Evolutionary conservation across 345 rosid genomes (phyloP).

Genomic region (Pugionium dolabratum): DNA sequence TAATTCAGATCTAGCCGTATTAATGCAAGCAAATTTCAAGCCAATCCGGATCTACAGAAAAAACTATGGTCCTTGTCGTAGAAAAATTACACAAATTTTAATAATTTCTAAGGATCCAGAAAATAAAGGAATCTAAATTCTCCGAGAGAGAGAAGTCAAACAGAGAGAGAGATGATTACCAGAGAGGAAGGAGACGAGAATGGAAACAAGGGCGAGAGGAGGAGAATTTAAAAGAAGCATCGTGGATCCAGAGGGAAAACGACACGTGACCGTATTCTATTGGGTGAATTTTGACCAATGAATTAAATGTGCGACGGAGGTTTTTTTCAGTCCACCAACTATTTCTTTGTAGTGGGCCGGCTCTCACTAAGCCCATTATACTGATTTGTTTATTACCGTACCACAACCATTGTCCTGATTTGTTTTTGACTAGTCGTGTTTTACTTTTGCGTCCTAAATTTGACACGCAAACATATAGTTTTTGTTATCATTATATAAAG

Average conservation of each 20-base stretch:
- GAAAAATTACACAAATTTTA: background rate
- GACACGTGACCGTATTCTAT: conserved; percentile 30
- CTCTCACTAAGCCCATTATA: conserved; percentile 20
- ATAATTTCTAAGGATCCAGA: background rate
- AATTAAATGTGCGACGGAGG: conserved; percentile 38
- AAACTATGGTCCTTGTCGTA: background rate
- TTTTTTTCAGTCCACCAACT: conserved; percentile 15
- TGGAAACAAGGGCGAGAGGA: background rate
- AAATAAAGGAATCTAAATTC: background rate
- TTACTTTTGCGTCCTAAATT: too few relatives aligned
- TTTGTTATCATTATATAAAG: too few relatives aligned
- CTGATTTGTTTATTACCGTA: too few relatives aligned
- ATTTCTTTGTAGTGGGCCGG: conserved; percentile 23
- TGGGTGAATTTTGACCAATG: conserved; percentile 26
- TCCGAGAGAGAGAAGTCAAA: background rate
- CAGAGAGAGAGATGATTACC: conserved; percentile 24
- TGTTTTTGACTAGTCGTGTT: too few relatives aligned
- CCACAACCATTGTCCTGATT: too few relatives aligned
- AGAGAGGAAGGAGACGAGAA: conserved; percentile 30
- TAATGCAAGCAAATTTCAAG: background rate
- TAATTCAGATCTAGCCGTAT: conserved; percentile 23
- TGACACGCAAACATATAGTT: too few relatives aligned
- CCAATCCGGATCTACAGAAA: conserved; percentile 22
- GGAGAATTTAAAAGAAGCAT: conserved; percentile 25
- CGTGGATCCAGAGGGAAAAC: conserved; percentile 4